Evolutionary conservation across 2,329 filamentous ascomycete genomes (phyloP).

Genomic region (Colletotrichum graminicola): DNA sequence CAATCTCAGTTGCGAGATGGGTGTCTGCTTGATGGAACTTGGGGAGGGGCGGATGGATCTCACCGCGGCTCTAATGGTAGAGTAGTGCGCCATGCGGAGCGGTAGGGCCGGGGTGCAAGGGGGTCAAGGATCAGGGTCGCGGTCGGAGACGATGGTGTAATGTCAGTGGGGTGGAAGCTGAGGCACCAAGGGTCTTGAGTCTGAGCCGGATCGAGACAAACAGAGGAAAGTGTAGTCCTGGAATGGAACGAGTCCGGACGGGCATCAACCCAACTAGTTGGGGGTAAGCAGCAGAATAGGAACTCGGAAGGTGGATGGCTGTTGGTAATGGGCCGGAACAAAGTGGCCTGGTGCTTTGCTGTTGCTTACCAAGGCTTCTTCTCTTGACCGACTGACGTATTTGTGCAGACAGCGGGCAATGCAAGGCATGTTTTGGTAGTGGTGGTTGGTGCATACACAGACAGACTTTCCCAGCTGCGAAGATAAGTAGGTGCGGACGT

Average conservation of each 20-base stretch:
- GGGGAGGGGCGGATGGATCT: conserved; percentile 9
- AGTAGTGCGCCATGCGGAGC: conserved; percentile 26
- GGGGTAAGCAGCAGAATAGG: conserved; percentile 6
- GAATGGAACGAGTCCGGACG: conserved; percentile 1
- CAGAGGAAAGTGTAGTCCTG: conserved; percentile 8
- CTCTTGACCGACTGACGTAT: conserved; percentile 25
- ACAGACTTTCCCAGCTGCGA: neutral
- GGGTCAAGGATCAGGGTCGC: conserved; percentile 25
- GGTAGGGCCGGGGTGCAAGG: conserved; percentile 19
- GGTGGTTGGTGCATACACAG: neutral
- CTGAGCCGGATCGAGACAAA: conserved; percentile 29
- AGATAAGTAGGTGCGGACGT: conserved; percentile 28
- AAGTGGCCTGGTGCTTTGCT: neutral
- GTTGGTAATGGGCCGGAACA: conserved; percentile 1
- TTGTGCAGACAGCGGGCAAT: conserved; percentile 2
- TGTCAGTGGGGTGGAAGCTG: conserved; percentile 19
- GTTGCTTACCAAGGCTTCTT: neutral
- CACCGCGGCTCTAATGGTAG: conserved; percentile 27
- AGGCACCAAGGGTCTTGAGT: conserved; percentile 39
- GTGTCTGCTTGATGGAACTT: conserved; percentile 21
- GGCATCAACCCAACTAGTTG: conserved; percentile 13
- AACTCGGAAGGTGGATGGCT: neutral
- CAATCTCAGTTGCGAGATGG: conserved; percentile 30
- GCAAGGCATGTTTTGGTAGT: conserved; percentile 6
- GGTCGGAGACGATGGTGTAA: conserved; percentile 5